Base-by-base conservation (phyloP, 2,329 filamentous ascomycete genomes). In the Fusarium acutatum region DNA sequence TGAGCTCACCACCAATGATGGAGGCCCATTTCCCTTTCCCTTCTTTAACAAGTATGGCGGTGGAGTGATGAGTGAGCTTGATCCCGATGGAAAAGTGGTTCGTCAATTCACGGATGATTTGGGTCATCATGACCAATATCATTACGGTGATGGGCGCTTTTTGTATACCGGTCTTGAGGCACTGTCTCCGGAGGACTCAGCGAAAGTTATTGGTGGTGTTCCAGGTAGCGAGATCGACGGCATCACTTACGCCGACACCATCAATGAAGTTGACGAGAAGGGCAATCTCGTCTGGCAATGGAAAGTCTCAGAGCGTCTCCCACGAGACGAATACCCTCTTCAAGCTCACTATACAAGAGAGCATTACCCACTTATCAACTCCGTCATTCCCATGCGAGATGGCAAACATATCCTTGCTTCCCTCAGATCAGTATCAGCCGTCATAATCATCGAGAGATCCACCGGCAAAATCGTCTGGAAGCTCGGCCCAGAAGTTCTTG, bases 1-100 rank as follows among this genome's bases (percentile, higher is more conserved):
- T 24, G 43, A 76, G 3, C 32, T 65, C 3, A 73, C 65, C 1
- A 78, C 74, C 13, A 69, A 66, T 9, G 66, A 77, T 32, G 77
- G 75, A 1, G 73, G 69, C 0, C 70, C 76, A 1, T 79, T 65
- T 18, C 78, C 78, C 0, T 80, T 80, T 26, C 77, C 74, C 6
- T 80, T 79, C 63, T 80, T 79, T 49, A 72, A 79, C 71, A 80
- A 80, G 28, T 80, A 80, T 37, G 78, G 78, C 1, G 78, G 79
- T 1, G 79, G 78, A 0, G 40, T 80, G 13, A 80, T 80, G 79
- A 78, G 75, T 40, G 79, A 80, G 44, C 71, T 80, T 7, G 77
- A 76, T 40, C 72, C 71, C 0, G 66, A 73, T 1, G 76, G 78
- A 0, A 79, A 79, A 5, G 58, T 78, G 0, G 69, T 79, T 5